Conservation (phyloP, 2,329 filamentous ascomycete species). For the Xylariaceae sp. region DNA sequence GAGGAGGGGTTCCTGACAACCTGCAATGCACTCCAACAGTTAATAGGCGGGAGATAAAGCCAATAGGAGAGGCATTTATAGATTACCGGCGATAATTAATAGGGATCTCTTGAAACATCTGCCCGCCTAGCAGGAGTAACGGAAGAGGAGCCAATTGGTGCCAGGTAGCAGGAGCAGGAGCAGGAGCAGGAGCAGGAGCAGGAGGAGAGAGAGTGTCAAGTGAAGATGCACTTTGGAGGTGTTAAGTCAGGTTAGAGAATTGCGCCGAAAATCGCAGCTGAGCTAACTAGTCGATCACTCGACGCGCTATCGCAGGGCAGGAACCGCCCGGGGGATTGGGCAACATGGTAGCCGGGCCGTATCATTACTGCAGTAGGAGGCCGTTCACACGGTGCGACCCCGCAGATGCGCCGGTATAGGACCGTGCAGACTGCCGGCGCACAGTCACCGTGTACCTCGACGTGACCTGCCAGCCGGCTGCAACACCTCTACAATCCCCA, state of each 20-base stretch:
- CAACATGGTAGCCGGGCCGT: neutral
- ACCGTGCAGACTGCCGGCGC: neutral
- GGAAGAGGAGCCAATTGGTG: slow-evolving; percentile 20
- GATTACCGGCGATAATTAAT: slow-evolving; percentile 24
- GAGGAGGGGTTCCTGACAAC: slow-evolving; percentile 13
- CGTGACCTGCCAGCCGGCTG: no score
- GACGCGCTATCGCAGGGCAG: neutral
- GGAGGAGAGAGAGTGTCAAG: neutral
- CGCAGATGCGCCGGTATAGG: neutral
- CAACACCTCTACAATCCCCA: no score
- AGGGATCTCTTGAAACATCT: slow-evolving; percentile 14
- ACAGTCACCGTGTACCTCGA: neutral
- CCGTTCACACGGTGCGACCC: neutral
- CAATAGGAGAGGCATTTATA: slow-evolving; percentile 17
- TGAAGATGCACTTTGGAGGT: slow-evolving; percentile 5
- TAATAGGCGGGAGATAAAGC: slow-evolving; percentile 13
- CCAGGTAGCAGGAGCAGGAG: slow-evolving; percentile 6
- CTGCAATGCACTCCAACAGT: slow-evolving; percentile 13
- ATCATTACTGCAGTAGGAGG: neutral
- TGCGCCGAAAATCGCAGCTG: slow-evolving; percentile 20
- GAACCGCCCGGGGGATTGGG: neutral
- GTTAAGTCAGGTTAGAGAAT: slow-evolving; percentile 14
- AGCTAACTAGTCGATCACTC: neutral
- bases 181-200: no score
- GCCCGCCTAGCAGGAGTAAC: slow-evolving; percentile 20